phyloP scores from a whole-genome alignment of 2,329 filamentous ascomycete genomes.

The Aspergillus amoenus region DNA sequence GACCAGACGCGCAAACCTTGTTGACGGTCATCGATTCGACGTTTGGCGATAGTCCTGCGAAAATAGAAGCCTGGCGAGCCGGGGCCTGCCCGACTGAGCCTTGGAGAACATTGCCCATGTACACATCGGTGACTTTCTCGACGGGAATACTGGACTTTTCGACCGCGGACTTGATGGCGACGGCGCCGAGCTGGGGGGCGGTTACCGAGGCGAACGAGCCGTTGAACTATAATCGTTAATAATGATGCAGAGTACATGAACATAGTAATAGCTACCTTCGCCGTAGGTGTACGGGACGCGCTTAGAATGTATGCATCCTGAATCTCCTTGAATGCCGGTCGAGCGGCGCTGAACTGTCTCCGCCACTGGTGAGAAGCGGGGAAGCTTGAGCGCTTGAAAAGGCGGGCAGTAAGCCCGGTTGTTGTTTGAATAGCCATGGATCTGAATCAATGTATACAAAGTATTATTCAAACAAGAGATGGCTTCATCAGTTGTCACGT shows the following conservation, averaged over 20 bases:
- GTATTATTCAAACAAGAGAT: not conserved
- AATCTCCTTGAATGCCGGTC: constrained; percentile 61
- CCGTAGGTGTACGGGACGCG: constrained; percentile 83
- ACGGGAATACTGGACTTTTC: constrained; percentile 80
- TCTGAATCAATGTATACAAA: not conserved
- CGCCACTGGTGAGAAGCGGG: constrained; percentile 49
- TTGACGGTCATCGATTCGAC: constrained; percentile 93
- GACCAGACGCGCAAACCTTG: constrained; percentile 94
- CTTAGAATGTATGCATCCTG: constrained; percentile 93
- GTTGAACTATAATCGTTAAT: constrained; percentile 69
- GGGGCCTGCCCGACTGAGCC: constrained; percentile 84
- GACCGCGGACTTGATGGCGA: constrained; percentile 87
- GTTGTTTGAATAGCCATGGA: constrained; percentile 4
- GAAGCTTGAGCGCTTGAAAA: constrained; percentile 29
- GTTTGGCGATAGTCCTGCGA: constrained; percentile 76
- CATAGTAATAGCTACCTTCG: constrained; percentile 60
- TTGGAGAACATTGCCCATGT: constrained; percentile 95
- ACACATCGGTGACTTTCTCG: constrained; percentile 83
- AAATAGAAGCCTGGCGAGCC: constrained; percentile 84
- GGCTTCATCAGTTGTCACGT: not conserved
- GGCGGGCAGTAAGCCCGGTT: constrained; percentile 18
- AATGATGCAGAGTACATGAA: not conserved
- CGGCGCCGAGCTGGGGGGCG: constrained; percentile 83
- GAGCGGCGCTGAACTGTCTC: constrained; percentile 54
- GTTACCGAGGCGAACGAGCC: constrained; percentile 80